Base-by-base conservation (phyloP, 2,329 filamentous ascomycete genomes). In the Diaporthe helianthi region DNA sequence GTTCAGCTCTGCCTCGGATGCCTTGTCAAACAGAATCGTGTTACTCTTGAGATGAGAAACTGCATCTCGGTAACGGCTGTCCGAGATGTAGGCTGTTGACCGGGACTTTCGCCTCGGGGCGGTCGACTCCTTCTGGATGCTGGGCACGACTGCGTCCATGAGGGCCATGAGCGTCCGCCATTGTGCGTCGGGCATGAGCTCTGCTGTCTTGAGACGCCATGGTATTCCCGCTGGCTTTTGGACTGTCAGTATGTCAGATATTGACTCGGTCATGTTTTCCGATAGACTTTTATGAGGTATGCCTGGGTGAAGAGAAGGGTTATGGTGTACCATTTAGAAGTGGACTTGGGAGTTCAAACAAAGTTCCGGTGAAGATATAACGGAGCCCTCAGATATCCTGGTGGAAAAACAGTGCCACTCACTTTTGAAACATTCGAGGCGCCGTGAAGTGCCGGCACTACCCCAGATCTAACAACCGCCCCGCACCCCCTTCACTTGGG, bases 181-280 rank as follows among this genome's bases (percentile, higher is more conserved):
- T 41, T 73, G 71, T 12, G 17, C 52, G 8, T 71, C 55, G 36
- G 44, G 71, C 29, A 75, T 68, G 15, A 66, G 47, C 26, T 72
- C 68, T 22, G 52, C 44, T 3, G 49, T 49, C 49, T 71, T 71
- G 47, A 69, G 36, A 15, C 67, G 63, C 69, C 69, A 71, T 64
- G 81, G 61, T 54, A 82, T 81, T 0, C 69, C 69, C 2, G 69
- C 61, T 41, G 69, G 69, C 41, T 17, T 54, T 24, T 69, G 67
- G 6, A 60, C n/a, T n/a, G 54, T n/a, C 36, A 64, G n/a, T 2
- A 67, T 33, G 0, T 53, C 53, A 1, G 58, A 24, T 7, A 49
- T 65, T 29, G 54, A 24, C 15, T 55, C 60, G 3, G 41, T 52
- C 67, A 69, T 69, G 2, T 19, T 58, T 4, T 26, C 22, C 2